A percentile compares a stretch with the other conserved stretches of the same genome.
Evolutionary conservation across 768 basidiomycete species (phyloP).

Genomic region (Russula lepida): DNA sequence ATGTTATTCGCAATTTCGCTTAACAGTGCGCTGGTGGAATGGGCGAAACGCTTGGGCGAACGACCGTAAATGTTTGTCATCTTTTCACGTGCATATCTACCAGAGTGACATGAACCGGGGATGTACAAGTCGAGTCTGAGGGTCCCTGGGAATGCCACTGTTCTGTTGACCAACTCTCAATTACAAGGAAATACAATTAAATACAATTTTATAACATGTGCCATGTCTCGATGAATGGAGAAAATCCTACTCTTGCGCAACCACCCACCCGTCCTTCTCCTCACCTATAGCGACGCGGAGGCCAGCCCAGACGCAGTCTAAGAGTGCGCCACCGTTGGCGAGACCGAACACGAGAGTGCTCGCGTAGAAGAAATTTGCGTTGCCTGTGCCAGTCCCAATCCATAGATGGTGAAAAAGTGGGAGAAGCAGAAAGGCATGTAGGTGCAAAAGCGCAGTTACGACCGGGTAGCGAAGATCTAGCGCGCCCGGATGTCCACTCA

Average conservation of each 20-base stretch:
- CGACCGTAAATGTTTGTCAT: background rate
- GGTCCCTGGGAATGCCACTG: background rate
- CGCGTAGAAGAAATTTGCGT: constrained; percentile 98
- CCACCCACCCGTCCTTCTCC: constrained; percentile 42
- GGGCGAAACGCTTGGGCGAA: constrained; percentile 16
- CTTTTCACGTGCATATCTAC: background rate
- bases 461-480: constrained; percentile 81
- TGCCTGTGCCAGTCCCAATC: constrained; percentile 86
- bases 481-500: background rate
- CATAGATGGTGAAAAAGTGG: constrained; percentile 90
- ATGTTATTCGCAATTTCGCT: background rate
- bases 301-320: constrained; percentile 81
- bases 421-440: constrained; percentile 77
- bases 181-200: background rate
- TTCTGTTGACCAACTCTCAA: background rate
- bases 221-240: background rate
- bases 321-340: constrained; percentile 72
- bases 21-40: constrained; percentile 19
- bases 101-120: background rate
- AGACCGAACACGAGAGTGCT: constrained; percentile 90
- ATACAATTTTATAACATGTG: background rate
- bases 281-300: constrained; percentile 62
- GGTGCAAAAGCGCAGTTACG: constrained; percentile 71
- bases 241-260: constrained; percentile 46
- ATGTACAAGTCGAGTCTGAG: background rate